Evolutionary conservation across 2,329 filamentous ascomycete species (phyloP).

Genomic region (Monilinia aucupariae): DNA sequence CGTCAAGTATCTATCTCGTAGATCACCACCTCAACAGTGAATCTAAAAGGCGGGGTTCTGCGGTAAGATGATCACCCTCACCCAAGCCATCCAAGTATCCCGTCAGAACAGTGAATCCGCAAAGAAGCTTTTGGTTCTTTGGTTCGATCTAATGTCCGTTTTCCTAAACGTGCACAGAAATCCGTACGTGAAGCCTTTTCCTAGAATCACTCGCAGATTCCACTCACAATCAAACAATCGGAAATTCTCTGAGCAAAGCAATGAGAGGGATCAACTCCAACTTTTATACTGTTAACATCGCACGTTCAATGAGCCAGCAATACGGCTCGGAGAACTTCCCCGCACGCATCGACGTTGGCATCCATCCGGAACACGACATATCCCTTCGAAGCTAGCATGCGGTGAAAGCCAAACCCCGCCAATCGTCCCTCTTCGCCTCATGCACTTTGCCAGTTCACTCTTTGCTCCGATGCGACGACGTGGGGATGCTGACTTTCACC

Average conservation of each 20-base stretch:
- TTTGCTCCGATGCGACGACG: not conserved
- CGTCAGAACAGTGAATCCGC: not conserved
- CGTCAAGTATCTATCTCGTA: not conserved
- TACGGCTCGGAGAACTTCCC: not conserved
- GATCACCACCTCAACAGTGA: not conserved
- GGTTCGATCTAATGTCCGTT: not conserved
- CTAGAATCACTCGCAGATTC: not conserved
- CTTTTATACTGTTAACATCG: not conserved
- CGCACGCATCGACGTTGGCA: not conserved
- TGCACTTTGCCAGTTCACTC: not conserved
- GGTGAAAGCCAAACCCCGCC: not conserved
- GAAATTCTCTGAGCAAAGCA: not conserved
- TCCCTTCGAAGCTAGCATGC: not conserved
- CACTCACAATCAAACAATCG: not conserved
- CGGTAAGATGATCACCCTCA: not conserved
- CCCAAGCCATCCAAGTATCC: too few relatives aligned
- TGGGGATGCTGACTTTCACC: not conserved
- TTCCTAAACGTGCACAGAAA: not conserved
- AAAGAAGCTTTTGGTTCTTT: not conserved
- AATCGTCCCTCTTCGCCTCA: not conserved
- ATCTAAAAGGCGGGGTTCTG: slow-evolving; percentile 1
- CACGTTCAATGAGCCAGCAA: not conserved
- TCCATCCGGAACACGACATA: not conserved
- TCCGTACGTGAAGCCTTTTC: not conserved
- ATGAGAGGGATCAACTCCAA: not conserved